These are phyloP conservation scores for Xerocomus potaroensis DNA, from an alignment of 768 basidiomycete genomes.

Conservation along the genomic window DNA sequence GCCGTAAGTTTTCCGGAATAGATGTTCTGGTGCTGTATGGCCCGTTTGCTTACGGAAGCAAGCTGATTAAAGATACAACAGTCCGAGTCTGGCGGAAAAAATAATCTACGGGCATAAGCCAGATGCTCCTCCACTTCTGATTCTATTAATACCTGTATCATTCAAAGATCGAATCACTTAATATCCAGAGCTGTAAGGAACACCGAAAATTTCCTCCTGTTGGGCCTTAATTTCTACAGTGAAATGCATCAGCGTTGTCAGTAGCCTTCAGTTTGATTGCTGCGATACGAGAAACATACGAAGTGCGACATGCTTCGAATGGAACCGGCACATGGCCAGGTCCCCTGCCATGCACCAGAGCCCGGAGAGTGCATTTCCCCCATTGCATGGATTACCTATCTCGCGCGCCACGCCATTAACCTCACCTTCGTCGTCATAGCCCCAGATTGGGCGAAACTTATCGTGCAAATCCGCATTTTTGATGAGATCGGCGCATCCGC, in stretches of 20 bases:
- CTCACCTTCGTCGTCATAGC: constrained; percentile 32
- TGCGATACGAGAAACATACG: constrained; percentile 40
- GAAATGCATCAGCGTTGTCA: background rate
- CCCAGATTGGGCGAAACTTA: constrained; percentile 27
- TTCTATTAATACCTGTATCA: no score
- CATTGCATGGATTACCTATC: constrained; percentile 36
- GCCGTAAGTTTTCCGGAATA: no score
- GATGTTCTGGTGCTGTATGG: no score
- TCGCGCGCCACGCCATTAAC: constrained; percentile 36
- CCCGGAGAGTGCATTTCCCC: constrained; percentile 16
- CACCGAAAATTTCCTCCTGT: constrained; percentile 43
- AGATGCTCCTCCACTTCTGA: no score
- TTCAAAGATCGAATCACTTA: background rate
- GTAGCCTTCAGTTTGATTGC: background rate
- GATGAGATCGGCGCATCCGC: constrained; percentile 16
- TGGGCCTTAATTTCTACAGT: constrained; percentile 64
- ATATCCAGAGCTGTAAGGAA: constrained; percentile 11
- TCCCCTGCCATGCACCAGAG: constrained; percentile 64
- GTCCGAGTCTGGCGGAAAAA: no score
- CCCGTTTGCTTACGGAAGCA: no score
- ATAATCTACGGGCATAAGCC: no score
- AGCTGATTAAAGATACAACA: no score
- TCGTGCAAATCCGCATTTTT: constrained; percentile 16
- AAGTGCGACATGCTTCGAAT: constrained; percentile 62
- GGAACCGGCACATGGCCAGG: constrained; percentile 57